A percentile compares a stretch with the other conserved stretches of the same genome.
phyloP scores from a whole-genome alignment of 371 early-diverging fungal species.

The Rhizopus arrhizus region DNA sequence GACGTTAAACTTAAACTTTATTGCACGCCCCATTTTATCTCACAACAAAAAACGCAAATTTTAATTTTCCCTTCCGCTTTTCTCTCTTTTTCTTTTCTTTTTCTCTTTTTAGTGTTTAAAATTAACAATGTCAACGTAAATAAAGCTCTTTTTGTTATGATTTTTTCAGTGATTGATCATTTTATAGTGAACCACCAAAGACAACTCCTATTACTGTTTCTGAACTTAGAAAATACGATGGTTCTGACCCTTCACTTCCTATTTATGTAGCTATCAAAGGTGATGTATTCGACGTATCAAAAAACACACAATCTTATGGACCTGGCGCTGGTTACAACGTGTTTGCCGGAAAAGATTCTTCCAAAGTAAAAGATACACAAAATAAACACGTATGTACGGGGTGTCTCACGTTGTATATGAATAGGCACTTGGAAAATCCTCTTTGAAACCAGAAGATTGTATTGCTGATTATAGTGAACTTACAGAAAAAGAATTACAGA shows the following conservation, averaged over 20 bases:
- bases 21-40: no score
- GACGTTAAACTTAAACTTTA: no score
- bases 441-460: slow-evolving; percentile 76
- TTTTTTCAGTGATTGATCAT: slow-evolving; percentile 6
- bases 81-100: background rate
- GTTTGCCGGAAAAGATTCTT: slow-evolving; percentile 84
- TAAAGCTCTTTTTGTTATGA: background rate
- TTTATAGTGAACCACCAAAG: slow-evolving; percentile 52
- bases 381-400: background rate
- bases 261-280: slow-evolving; percentile 87
- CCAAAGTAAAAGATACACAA: slow-evolving; percentile 45
- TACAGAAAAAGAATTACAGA: slow-evolving; percentile 68
- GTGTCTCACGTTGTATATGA: background rate
- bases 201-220: slow-evolving; percentile 56
- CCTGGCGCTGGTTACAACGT: slow-evolving; percentile 68
- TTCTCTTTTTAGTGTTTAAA: background rate
- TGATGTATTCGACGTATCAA: slow-evolving; percentile 78
- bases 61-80: background rate
- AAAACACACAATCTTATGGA: slow-evolving; percentile 69
- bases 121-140: background rate
- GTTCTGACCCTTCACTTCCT: slow-evolving; percentile 63
- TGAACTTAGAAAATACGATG: slow-evolving; percentile 74
- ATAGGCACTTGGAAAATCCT: slow-evolving; percentile 77
- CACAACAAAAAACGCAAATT: background rate
- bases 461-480: slow-evolving; percentile 68